These are phyloP conservation scores for Saccharomycopsis capsularis DNA, from an alignment of 805 yeast genomes.

Conservation along the genomic window DNA sequence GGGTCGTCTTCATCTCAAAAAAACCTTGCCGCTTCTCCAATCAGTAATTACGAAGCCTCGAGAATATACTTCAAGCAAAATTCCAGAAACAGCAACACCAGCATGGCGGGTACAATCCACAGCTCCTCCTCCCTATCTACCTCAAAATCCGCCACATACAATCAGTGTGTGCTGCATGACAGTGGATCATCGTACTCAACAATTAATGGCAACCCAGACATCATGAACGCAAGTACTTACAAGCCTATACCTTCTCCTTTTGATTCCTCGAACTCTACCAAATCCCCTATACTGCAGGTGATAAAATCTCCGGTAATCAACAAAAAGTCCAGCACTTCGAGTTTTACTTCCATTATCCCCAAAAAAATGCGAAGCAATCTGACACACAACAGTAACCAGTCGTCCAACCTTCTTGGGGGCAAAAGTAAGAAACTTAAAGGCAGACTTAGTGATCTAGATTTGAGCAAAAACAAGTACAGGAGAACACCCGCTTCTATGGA, in stretches of 20 bases:
- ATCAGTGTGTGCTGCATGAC: background rate
- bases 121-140: constrained; percentile 3
- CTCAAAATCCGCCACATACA: constrained; percentile 9
- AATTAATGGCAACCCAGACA: background rate
- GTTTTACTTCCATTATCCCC: constrained; percentile 8
- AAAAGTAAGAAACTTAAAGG: background rate
- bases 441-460: background rate
- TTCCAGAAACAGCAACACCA: constrained; percentile 3
- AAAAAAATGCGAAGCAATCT: constrained; percentile 6
- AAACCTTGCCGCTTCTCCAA: background rate
- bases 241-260: constrained; percentile 19
- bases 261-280: constrained; percentile 2
- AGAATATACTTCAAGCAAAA: constrained; percentile 17
- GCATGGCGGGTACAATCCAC: background rate
- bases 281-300: constrained; percentile 6
- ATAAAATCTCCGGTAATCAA: constrained; percentile 5
- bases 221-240: background rate
- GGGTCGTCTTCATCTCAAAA: background rate
- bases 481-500: background rate
- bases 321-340: constrained; percentile 12
- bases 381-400: background rate
- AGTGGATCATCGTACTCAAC: background rate
- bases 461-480: background rate
- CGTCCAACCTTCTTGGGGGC: background rate
- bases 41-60: constrained; percentile 19